Evolutionary conservation across 2,329 filamentous ascomycete species (phyloP), one percentile per base, ranked within the genome.

Genomic region (Amphichorda felina): DNA sequence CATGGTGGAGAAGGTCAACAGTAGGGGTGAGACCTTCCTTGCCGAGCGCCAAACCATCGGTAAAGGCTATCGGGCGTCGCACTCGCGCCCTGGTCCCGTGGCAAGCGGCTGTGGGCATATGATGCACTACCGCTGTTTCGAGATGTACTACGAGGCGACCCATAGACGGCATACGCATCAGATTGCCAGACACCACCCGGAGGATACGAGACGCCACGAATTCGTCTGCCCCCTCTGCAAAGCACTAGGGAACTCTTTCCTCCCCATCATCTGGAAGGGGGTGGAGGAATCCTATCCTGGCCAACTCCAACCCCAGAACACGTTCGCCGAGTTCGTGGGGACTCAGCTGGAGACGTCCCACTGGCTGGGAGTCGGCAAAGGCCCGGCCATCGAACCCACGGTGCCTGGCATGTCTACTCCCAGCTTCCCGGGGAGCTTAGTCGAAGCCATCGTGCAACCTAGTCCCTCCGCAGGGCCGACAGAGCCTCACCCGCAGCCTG

Each of bases 151-250:
- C 44, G 75, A 83, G 31, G 86, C 89, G 4, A 94, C 86, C 1
- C 70, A 79, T 36, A 73, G 88, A 40, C 75, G 91, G 27, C 93
- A 98, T 52, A 75, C 74, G 15, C 85, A 91, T 48, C 91, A 98
- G 54, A 94, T 98, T 55, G 88, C 91, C 7, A 75, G 91, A 11
- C 85, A 94, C 47, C 91, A 96, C 47, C 91, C 91, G 0, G 93
- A 98, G 54, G 72, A 79, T 37, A 70, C 85, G 2, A 67, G 72
- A 15, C 66, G 74, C 30, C 82, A 93, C 42, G 91, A 98, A 49
- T 98, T 98, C 54, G 83, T 96, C 37, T 98, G 91, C 47, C 91
- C 91, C 2, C 68, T 98, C 1, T 98, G 91, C 64, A 98, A 98
- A 58, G 93, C 91, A 4, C 68, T 98, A 1, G 91, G 91, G 3